phyloP scores from a whole-genome alignment of 257 asterid species.

The Anisodus acutangulus region DNA sequence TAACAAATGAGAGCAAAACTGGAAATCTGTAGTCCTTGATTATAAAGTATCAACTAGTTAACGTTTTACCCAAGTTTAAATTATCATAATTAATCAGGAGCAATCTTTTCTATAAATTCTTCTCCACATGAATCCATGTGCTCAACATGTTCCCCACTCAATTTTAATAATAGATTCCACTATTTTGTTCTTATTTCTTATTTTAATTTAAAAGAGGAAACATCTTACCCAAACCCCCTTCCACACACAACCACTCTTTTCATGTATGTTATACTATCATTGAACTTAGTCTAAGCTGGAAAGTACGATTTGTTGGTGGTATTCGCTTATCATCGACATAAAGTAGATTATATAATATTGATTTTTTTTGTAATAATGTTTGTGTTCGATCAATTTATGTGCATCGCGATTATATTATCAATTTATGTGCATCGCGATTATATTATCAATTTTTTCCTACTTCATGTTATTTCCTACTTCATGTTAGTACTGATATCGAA shows the following conservation, averaged over 20 bases:
- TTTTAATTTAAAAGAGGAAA: neutral
- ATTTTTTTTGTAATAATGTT: too few relatives aligned
- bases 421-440: too few relatives aligned
- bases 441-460: too few relatives aligned
- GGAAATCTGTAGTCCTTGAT: too few relatives aligned
- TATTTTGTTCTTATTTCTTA: neutral
- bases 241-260: neutral
- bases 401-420: too few relatives aligned
- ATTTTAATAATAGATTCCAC: neutral
- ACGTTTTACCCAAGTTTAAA: neutral
- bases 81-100: neutral
- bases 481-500: too few relatives aligned
- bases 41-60: neutral
- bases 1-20: too few relatives aligned
- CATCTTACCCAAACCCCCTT: neutral
- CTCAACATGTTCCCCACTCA: neutral
- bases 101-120: neutral
- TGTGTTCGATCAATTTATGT: neutral
- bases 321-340: neutral
- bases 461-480: too few relatives aligned
- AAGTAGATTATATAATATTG: neutral
- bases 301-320: neutral
- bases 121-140: constrained; percentile 17
- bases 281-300: neutral
- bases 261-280: neutral